These are phyloP conservation scores for Byssothecium circinans DNA, from an alignment of 2,329 filamentous ascomycete species.

Conservation along the genomic window DNA sequence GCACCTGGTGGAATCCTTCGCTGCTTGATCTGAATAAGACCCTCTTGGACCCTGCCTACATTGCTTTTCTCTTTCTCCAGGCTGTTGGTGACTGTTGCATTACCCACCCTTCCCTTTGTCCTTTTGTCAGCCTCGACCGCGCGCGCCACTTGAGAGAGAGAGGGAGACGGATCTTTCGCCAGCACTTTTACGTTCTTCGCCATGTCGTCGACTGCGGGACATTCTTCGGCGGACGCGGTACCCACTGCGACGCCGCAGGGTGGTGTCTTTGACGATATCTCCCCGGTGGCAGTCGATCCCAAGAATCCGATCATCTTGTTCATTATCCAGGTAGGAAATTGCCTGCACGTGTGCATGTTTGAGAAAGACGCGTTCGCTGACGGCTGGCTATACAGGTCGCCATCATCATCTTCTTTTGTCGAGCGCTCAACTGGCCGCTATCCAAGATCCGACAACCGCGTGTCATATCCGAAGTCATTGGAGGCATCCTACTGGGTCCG, in stretches of 20 bases:
- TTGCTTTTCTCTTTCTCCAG: too few species aligned
- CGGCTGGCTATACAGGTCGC: constrained; percentile 53
- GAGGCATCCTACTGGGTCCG: constrained; percentile 81
- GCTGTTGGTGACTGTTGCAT: too few species aligned
- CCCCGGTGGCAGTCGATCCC: constrained; percentile 68
- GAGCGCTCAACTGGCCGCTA: constrained; percentile 73
- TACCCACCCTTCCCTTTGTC: too few species aligned
- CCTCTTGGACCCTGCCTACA: too few species aligned
- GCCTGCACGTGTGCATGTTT: background rate
- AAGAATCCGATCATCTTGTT: constrained; percentile 75
- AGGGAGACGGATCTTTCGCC: too few species aligned
- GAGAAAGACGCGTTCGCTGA: constrained; percentile 2
- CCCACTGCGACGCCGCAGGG: constrained; percentile 55
- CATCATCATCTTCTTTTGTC: constrained; percentile 76
- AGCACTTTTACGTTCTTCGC: too few species aligned
- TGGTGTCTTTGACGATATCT: constrained; percentile 71
- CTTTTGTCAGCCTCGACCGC: background rate
- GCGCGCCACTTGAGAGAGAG: too few species aligned
- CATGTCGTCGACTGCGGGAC: constrained; percentile 31
- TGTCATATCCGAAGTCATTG: constrained; percentile 82
- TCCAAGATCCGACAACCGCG: constrained; percentile 76
- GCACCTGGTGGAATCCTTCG: background rate
- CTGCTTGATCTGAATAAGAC: background rate
- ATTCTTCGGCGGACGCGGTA: constrained; percentile 19
- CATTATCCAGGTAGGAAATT: constrained; percentile 66